A percentile compares a stretch with the other conserved stretches of the same genome.
phyloP scores from a whole-genome alignment of 202 grass and related monocot genomes.

The Brachypodium distachyon region DNA sequence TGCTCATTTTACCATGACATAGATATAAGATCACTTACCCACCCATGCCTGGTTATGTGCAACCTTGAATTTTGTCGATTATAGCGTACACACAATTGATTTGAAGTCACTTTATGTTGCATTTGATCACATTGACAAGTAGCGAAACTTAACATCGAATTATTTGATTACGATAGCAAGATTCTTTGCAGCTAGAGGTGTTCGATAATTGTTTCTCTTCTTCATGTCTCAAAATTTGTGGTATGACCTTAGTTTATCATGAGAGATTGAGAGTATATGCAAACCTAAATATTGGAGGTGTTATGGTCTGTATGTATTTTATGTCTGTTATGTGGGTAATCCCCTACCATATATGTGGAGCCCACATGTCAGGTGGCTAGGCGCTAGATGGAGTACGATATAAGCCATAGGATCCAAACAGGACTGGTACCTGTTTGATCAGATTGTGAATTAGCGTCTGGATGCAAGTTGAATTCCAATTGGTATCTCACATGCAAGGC shows the following conservation, averaged over 20 bases:
- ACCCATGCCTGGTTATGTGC: not conserved
- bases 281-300: not conserved
- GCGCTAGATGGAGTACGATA: no score
- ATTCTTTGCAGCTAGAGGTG: conserved; percentile 14
- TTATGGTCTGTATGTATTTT: conserved; percentile 3
- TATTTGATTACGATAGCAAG: not conserved
- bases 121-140: conserved; percentile 1
- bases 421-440: no score
- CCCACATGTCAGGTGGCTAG: no score
- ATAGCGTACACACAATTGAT: not conserved
- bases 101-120: conserved; percentile 1
- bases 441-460: no score
- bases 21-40: not conserved
- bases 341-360: no score
- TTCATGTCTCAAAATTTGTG: not conserved
- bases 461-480: no score
- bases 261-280: not conserved
- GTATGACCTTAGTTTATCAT: not conserved
- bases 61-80: conserved; percentile 3
- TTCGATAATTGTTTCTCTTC: not conserved
- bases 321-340: no score
- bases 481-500: no score
- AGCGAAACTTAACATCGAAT: not conserved
- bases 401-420: no score
- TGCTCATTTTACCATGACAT: not conserved